Evolutionary conservation across 352 stramenopile species (phyloP), one percentile per base, ranked within the genome.

Genomic region (Pythium rishiriense): DNA sequence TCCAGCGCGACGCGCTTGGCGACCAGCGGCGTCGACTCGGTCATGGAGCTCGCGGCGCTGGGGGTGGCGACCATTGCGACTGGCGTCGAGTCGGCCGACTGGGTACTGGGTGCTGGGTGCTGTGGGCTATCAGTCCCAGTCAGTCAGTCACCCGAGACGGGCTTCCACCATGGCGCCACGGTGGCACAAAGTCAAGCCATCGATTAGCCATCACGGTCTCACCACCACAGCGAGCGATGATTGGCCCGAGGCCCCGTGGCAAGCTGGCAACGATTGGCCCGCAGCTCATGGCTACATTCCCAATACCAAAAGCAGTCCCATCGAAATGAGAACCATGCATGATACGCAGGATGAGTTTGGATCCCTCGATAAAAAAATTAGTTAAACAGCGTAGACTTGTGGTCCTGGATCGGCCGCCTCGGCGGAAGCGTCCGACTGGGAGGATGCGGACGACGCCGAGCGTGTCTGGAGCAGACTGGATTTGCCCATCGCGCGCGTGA

Each of bases 11-110:
- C 58, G 0, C 58, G 51, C 21, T 51, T 51, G 39, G 57, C 41
- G 1, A 73, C n/a, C 25, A 73, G 28, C 25, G 60, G 60, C 47
- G 60, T 66, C 14, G 22, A 35, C 60, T 66, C 61, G 19, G 14
- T 46, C 33, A 39, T 39, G 33, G 9, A 10, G 33, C 3, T 39
- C n/a, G n/a, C n/a, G n/a, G n/a, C n/a, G n/a, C n/a, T n/a, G n/a
- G n/a, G n/a, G n/a, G n/a, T n/a, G n/a, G n/a, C n/a, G n/a, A n/a
- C n/a, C n/a, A n/a, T n/a, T n/a, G n/a, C n/a, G n/a, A n/a, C n/a
- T n/a, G n/a, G n/a, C n/a, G n/a, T n/a, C n/a, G n/a, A n/a, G n/a
- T n/a, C n/a, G n/a, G n/a, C n/a, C n/a, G n/a, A n/a, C n/a, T n/a
- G n/a, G n/a, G n/a, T n/a, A n/a, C n/a, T n/a, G n/a, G n/a, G n/a